These are phyloP conservation scores for Oxytropis ochrocephala DNA, from an alignment of 306 rosid genomes.

Conservation along the genomic window DNA sequence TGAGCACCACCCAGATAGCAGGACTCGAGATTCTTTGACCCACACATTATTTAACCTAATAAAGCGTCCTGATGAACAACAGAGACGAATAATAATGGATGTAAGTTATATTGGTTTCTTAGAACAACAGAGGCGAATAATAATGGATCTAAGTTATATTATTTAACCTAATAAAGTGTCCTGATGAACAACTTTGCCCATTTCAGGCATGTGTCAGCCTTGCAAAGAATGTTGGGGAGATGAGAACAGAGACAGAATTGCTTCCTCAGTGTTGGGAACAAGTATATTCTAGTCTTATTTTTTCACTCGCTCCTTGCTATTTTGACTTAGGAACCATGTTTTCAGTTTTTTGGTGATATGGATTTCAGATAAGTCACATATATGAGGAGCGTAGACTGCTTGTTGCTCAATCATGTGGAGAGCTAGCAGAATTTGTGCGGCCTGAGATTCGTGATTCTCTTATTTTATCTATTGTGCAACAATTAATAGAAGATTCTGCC, in stretches of 20 bases:
- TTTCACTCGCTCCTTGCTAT: slow-evolving; percentile 9
- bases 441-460: slow-evolving; percentile 95
- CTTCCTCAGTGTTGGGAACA: slow-evolving; percentile 99
- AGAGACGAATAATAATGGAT: slow-evolving; percentile 88
- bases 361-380: slow-evolving; percentile 73
- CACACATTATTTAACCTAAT: slow-evolving; percentile 91
- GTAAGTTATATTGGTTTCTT: slow-evolving; percentile 42
- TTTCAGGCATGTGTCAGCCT: slow-evolving; percentile 90
- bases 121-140: no score
- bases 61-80: slow-evolving; percentile 94
- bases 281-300: slow-evolving; percentile 36
- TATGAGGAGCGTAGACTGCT: slow-evolving; percentile 96
- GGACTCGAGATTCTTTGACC: slow-evolving; percentile 90
- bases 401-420: slow-evolving; percentile 97
- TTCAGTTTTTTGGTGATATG: slow-evolving; percentile 11
- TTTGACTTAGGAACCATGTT: not conserved
- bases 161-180: no score
- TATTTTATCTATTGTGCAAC: slow-evolving; percentile 87
- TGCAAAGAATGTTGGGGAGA: slow-evolving; percentile 88
- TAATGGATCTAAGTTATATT: no score
- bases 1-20: slow-evolving; percentile 87
- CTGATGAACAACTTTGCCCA: slow-evolving; percentile 16
- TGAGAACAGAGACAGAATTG: slow-evolving; percentile 97
- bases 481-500: slow-evolving; percentile 86
- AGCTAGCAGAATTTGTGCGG: slow-evolving; percentile 81